phyloP scores from a whole-genome alignment of 2,329 filamentous ascomycete species.

The Calonectria pseudoturangicola region DNA sequence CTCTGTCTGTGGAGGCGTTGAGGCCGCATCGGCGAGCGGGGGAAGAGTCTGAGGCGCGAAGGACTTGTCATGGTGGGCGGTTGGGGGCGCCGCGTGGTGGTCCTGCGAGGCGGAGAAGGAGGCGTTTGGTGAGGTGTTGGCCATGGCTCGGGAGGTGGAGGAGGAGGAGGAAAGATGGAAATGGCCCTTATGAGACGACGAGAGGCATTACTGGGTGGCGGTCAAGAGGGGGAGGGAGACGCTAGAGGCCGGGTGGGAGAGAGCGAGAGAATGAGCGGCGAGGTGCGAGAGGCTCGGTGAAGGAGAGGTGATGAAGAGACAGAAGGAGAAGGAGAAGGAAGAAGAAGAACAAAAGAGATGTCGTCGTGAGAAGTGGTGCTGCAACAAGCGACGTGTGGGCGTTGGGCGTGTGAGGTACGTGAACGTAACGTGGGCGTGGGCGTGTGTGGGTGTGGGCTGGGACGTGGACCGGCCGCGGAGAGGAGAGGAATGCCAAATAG shows the following conservation, averaged over 20 bases:
- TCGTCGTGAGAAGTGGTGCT: slow-evolving; percentile 47
- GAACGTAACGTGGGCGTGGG: slow-evolving; percentile 41
- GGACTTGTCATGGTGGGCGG: slow-evolving; percentile 51
- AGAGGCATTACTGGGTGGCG: slow-evolving; percentile 54
- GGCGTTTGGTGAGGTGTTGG: slow-evolving; percentile 47
- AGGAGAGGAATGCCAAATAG: slow-evolving; percentile 53
- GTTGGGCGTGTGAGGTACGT: slow-evolving; percentile 44
- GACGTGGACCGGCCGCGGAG: slow-evolving; percentile 41
- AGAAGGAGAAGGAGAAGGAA: slow-evolving; percentile 31
- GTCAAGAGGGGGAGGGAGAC: slow-evolving; percentile 44
- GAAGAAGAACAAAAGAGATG: slow-evolving; percentile 45
- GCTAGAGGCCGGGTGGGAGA: not conserved
- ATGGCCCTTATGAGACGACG: slow-evolving; percentile 53
- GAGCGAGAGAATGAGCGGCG: slow-evolving; percentile 14
- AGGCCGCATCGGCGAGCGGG: slow-evolving; percentile 48
- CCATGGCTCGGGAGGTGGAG: slow-evolving; percentile 51
- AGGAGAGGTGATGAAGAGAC: slow-evolving; percentile 19
- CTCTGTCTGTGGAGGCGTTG: slow-evolving; percentile 53
- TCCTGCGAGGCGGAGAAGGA: slow-evolving; percentile 50
- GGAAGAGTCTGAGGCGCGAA: slow-evolving; percentile 49
- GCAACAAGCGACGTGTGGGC: slow-evolving; percentile 48
- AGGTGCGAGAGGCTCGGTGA: slow-evolving; percentile 16
- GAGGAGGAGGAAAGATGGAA: slow-evolving; percentile 43
- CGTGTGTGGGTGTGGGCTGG: slow-evolving; percentile 43
- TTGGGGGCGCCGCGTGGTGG: slow-evolving; percentile 50